A percentile compares a stretch with the other conserved stretches of the same genome.
These are phyloP conservation scores for Neofusicoccum kwambonambiense DNA, from an alignment of 2,329 filamentous ascomycete species.

Conservation along the genomic window DNA sequence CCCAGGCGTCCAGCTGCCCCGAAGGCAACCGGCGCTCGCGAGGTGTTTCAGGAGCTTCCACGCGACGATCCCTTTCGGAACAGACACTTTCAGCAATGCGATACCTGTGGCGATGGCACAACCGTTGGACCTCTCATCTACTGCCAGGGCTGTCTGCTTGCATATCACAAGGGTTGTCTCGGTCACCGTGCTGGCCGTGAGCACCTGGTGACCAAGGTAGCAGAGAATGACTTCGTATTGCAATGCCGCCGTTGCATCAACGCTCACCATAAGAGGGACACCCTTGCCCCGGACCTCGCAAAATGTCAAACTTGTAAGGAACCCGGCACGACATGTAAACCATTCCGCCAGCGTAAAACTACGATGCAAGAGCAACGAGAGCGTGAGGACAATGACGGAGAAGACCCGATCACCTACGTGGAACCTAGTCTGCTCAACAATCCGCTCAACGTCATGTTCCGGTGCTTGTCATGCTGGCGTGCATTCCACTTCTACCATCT, in stretches of 20 bases:
- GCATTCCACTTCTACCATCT: conserved; percentile 85
- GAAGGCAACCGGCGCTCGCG: conserved; percentile 61
- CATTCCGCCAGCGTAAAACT: conserved; percentile 73
- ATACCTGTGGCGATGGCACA: conserved; percentile 63
- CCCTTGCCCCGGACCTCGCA: conserved; percentile 65
- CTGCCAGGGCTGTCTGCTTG: conserved; percentile 85
- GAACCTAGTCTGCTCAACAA: conserved; percentile 69
- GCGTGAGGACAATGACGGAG: conserved; percentile 72
- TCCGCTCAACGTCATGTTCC: conserved; percentile 72
- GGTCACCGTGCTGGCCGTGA: conserved; percentile 71
- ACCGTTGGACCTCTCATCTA: conserved; percentile 71
- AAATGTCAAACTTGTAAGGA: conserved; percentile 69
- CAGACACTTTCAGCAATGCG: conserved; percentile 70
- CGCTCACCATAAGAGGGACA: conserved; percentile 65
- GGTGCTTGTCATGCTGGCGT: conserved; percentile 73
- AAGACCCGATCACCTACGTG: conserved; percentile 72
- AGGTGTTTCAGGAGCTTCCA: conserved; percentile 66
- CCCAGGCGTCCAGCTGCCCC: conserved; percentile 42
- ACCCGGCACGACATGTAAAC: conserved; percentile 65
- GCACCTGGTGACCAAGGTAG: conserved; percentile 87
- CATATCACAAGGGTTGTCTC: conserved; percentile 82
- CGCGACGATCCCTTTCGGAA: conserved; percentile 65
- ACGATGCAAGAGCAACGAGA: conserved; percentile 80
- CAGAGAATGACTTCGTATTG: conserved; percentile 73
- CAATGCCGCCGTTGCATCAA: conserved; percentile 88